phyloP scores from a whole-genome alignment of 352 stramenopile genomes.

The Phytophthora hybrid region DNA sequence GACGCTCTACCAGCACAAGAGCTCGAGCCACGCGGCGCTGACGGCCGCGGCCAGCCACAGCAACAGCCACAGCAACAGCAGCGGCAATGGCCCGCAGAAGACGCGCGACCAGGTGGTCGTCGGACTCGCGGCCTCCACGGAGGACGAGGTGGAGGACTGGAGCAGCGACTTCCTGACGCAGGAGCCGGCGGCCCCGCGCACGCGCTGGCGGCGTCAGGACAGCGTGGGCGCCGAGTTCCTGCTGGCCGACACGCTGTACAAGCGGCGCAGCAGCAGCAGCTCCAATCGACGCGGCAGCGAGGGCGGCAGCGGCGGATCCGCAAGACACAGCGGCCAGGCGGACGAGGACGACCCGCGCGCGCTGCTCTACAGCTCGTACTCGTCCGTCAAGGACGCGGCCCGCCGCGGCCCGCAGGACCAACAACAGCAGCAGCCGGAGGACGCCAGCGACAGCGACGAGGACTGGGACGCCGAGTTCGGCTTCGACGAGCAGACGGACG shows the following conservation, averaged over 20 bases:
- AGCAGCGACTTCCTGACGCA: slow-evolving; percentile 60
- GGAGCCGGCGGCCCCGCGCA: slow-evolving; percentile 12
- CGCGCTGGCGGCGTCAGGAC: slow-evolving; percentile 52
- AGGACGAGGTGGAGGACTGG: slow-evolving; percentile 85
- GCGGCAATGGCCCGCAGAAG: no score
- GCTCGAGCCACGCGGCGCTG: not conserved
- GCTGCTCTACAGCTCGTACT: slow-evolving; percentile 32
- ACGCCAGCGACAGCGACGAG: slow-evolving; percentile 34
- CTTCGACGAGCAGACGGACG: slow-evolving; percentile 66
- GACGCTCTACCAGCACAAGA: slow-evolving; percentile 35
- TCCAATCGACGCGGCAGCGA: slow-evolving; percentile 37
- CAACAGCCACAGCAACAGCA: no score
- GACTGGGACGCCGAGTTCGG: slow-evolving; percentile 88
- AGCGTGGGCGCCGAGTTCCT: slow-evolving; percentile 37
- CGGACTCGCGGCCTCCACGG: slow-evolving; percentile 66
- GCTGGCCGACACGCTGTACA: slow-evolving; percentile 35
- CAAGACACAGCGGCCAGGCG: slow-evolving; percentile 24
- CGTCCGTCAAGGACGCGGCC: slow-evolving; percentile 25
- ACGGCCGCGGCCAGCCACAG: slow-evolving; percentile 2
- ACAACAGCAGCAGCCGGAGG: slow-evolving; percentile 8
- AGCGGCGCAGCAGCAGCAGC: slow-evolving; percentile 44
- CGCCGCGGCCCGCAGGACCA: not conserved
- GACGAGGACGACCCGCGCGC: slow-evolving; percentile 31
- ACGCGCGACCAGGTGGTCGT: slow-evolving; percentile 74
- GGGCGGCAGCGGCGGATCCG: slow-evolving; percentile 26